Conservation (phyloP, 768 basidiomycete species). For the Russula griseocarnosa region DNA sequence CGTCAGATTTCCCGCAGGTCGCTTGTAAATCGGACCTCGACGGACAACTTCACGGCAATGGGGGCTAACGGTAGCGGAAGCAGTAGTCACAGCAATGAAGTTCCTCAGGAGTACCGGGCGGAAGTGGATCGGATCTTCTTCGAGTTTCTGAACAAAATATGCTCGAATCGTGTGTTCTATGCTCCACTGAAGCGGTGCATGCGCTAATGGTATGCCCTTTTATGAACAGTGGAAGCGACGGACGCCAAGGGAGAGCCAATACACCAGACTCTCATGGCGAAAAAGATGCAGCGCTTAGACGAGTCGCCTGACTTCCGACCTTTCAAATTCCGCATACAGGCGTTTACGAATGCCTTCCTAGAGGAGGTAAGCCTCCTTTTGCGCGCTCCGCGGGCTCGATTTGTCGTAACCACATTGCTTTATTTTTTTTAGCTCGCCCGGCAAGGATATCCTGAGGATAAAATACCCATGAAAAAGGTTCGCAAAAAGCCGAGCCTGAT, state of each 20-base stretch:
- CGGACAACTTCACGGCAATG: constrained; percentile 31
- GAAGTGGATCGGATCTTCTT: constrained; percentile 91
- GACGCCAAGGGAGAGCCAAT: constrained; percentile 96
- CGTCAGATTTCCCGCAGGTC: constrained; percentile 16
- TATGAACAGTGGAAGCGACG: constrained; percentile 73
- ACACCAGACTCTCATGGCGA: constrained; percentile 97
- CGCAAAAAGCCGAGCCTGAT: constrained; percentile 29
- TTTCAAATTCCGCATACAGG: constrained; percentile 98
- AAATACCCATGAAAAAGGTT: constrained; percentile 96
- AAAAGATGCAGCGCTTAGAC: constrained; percentile 96
- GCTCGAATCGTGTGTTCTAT: constrained; percentile 76
- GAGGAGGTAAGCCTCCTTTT: constrained; percentile 61
- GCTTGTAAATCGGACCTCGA: constrained; percentile 29
- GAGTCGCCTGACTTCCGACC: constrained; percentile 96
- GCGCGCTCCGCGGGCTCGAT: constrained; percentile 19
- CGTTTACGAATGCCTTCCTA: constrained; percentile 92
- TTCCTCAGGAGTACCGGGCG: constrained; percentile 73
- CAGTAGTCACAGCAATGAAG: constrained; percentile 49
- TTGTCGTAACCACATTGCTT: neutral
- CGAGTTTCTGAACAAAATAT: constrained; percentile 80
- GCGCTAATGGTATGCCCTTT: constrained; percentile 28
- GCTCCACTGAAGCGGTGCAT: constrained; percentile 13
- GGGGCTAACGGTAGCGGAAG: constrained; percentile 23
- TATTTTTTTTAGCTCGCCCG: constrained; percentile 57
- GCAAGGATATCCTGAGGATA: constrained; percentile 88